A percentile compares a stretch with the other conserved stretches of the same genome.
phyloP scores from a whole-genome alignment of 257 asterid genomes.

The Jaltomata sinuosa region DNA sequence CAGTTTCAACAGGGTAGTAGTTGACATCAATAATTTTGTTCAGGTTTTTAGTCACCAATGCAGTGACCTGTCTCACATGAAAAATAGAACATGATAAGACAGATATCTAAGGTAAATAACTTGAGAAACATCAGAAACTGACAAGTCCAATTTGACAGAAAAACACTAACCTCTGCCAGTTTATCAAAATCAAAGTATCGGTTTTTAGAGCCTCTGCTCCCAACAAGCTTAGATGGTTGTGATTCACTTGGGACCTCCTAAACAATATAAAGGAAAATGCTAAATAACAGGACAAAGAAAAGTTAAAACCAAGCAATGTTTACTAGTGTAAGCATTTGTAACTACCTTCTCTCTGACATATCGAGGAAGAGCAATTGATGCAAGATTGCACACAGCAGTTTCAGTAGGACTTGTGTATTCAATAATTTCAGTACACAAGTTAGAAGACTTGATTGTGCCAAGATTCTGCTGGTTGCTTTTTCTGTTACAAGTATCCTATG shows the following conservation, averaged over 20 bases:
- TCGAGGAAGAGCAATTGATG: conserved; percentile 93
- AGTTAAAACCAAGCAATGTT: background rate
- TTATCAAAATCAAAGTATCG: conserved; percentile 87
- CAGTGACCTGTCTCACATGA: conserved; percentile 53
- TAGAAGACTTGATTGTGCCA: conserved; percentile 90
- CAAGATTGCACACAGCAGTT: conserved; percentile 95
- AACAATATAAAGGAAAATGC: background rate
- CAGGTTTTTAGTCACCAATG: conserved; percentile 62
- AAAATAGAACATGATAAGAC: background rate
- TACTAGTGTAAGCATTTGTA: conserved; percentile 11
- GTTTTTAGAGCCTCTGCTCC: conserved; percentile 72
- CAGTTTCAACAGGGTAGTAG: conserved; percentile 95
- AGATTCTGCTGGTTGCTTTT: conserved; percentile 97
- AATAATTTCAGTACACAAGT: conserved; percentile 92
- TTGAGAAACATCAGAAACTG: background rate
- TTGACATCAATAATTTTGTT: conserved; percentile 85
- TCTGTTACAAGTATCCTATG: conserved; percentile 83
- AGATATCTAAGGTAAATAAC: background rate
- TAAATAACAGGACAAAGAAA: background rate
- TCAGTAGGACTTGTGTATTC: conserved; percentile 87
- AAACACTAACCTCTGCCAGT: conserved; percentile 72
- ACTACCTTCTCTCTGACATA: conserved; percentile 85
- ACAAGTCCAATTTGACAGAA: background rate
- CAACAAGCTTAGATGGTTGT: conserved; percentile 86
- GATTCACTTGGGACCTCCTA: conserved; percentile 78